Base-by-base conservation (phyloP, 2,329 filamentous ascomycete species). In the Fusarium xylarioides region DNA sequence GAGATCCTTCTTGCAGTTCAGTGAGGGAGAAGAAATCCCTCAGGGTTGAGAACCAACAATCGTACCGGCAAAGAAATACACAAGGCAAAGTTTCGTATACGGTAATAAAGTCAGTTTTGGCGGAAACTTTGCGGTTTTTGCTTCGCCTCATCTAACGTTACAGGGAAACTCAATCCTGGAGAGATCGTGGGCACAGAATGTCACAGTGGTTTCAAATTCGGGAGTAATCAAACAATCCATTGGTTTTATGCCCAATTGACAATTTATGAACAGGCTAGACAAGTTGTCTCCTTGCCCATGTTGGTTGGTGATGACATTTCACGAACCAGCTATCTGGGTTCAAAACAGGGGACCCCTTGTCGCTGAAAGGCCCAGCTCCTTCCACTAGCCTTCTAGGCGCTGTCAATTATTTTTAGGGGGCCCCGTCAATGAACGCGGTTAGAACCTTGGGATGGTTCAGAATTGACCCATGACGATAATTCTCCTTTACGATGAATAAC, bases 321-420 rank as follows among this genome's bases (percentile, higher is more conserved):
- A 53, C 26, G 46, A 53, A 67, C 65, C 65, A 63, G 47, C 42
- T n/a, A 15, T 18, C 40, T 50, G 57, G 66, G 58, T 52, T 26
- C 38, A 43, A 49, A 50, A 43, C 66, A 50, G 42, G 66, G 66
- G 35, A 7, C 42, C 59, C 69, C 69, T 40, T 73, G 69, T 73
- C 50, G 7, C 32, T 15, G 53, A 30, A 63, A 50, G 43, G 35
- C 26, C 47, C 60, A 50, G 64, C 34, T 57, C 40, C 55, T 72
- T 73, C 65, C 43, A 66, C 70, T 46, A 46, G 65, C 21, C 40
- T 70, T 73, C 70, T 73, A 73, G 70, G 70, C 46, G 70, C 70
- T 63, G 68, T 59, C 50, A 65, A 37, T 10, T 59, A 30, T 38
- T 58, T 15, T 55, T 35, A 61, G 43, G 63, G 63, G 37, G n/a